Percentiles rank a stretch among this genome's conserved stretches.
Evolutionary conservation across 23 red algal genomes (phyloP).

Genomic region (Pyropia haitanensis): DNA sequence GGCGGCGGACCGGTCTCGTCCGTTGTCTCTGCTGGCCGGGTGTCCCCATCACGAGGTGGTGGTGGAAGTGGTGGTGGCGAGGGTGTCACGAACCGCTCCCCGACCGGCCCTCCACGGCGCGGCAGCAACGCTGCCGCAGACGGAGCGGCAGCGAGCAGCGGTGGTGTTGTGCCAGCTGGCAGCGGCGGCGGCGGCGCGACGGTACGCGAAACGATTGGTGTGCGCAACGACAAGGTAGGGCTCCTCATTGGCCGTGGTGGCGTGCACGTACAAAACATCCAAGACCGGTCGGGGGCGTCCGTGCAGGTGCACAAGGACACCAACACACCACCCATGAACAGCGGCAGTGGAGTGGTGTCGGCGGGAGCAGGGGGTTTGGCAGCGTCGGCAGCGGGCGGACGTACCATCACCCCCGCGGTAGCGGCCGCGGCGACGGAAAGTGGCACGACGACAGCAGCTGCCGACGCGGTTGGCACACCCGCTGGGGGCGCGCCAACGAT

Average conservation of each 20-base stretch:
- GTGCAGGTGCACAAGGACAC: slow-evolving; percentile 65
- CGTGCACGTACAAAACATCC: slow-evolving; percentile 65
- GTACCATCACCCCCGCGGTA: slow-evolving; percentile 1
- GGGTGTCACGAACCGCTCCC: too few species aligned
- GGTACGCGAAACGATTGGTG: slow-evolving; percentile 27
- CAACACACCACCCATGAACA: slow-evolving; percentile 25
- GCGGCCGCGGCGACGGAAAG: too few species aligned
- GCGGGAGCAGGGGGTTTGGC: slow-evolving; percentile 48
- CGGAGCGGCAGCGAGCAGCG: too few species aligned
- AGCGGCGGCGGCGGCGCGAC: too few species aligned
- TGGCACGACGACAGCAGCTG: too few species aligned
- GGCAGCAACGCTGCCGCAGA: too few species aligned
- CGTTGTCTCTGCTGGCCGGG: too few species aligned
- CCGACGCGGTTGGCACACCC: slow-evolving; percentile 16
- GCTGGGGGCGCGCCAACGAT: slow-evolving; percentile 61
- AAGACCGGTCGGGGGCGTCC: slow-evolving; percentile 52
- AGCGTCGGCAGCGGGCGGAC: slow-evolving; percentile 43
- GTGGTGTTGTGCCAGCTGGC: too few species aligned
- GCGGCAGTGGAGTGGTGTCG: slow-evolving; percentile 37
- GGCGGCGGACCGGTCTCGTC: too few species aligned
- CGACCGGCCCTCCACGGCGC: too few species aligned
- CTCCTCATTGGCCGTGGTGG: slow-evolving; percentile 82
- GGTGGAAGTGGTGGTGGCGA: too few species aligned
- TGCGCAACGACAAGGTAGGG: slow-evolving; percentile 92
- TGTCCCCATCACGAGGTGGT: too few species aligned